Evolutionary conservation across 1,284 basidiomycete genomes (phyloP), one percentile per base, ranked within the genome.

Genomic region (Schizopora paradoxa): DNA sequence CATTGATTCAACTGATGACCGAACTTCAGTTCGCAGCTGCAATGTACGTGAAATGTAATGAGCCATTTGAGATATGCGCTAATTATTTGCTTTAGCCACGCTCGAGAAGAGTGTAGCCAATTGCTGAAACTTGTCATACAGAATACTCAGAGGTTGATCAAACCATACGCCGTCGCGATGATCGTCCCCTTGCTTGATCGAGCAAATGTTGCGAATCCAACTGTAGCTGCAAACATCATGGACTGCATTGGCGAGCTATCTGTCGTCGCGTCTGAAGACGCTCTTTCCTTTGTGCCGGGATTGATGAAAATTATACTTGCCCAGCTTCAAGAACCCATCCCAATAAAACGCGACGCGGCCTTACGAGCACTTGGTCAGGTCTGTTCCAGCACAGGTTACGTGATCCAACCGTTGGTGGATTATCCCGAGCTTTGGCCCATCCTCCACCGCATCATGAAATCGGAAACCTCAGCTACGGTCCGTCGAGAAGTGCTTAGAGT

Each of bases 1-100:
- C 94, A 2, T 73, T 99, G 46, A 97, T 99, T 50, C 95, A 99
- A 62, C 78, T 99, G 6, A 73, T 99, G 44, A 99, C 96, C 0
- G 96, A 99, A 66, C 71, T 99, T 38, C 95, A 99, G 66, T 99
- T 98, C 61, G 92, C 95, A 3, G 94, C 88, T 3, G 85, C 91
- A 45, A 79, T 81, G 87, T 91, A 59, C 51, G 80, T n/a, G n/a
- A n/a, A 69, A 3, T 21, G 39, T 18, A 37, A 27, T 35, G 3
- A 42, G 38, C 26, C 18, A 4, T 38, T 29, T 32, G 32, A 46
- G 52, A 28, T 41, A 51, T 26, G 53, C 52, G 38, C 47, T 25
- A 4, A 21, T 16, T 5, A 18, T 29, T 6, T 46, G 33, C 37
- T 34, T 33, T 51, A 86, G 80, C 55, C 82, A 85, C 22, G 90